These are phyloP conservation scores for Trametes coccinea DNA, from an alignment of 768 basidiomycete genomes.

Conservation along the genomic window DNA sequence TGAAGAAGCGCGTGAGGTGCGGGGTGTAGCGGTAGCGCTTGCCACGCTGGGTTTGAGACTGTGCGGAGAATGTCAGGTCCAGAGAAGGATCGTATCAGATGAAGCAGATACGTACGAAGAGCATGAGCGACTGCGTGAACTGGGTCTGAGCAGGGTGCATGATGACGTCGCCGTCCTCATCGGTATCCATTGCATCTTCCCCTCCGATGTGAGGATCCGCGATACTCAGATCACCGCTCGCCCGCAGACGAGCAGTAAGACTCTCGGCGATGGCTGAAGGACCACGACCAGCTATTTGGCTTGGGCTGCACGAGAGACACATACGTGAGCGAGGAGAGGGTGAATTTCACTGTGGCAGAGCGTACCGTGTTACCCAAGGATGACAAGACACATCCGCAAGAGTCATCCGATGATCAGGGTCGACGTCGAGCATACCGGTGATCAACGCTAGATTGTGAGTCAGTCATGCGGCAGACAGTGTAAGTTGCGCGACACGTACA, in stretches of 20 bases:
- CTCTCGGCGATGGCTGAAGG: constrained; percentile 61
- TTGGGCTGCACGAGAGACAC: constrained; percentile 47
- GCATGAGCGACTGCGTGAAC: constrained; percentile 77
- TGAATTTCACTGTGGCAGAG: too few relatives aligned
- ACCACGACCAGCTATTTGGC: constrained; percentile 61
- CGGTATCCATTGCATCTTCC: constrained; percentile 38
- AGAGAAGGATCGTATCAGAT: neutral
- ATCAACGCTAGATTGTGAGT: constrained; percentile 59
- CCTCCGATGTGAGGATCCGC: constrained; percentile 55
- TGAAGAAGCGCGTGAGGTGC: constrained; percentile 81
- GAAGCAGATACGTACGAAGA: constrained; percentile 61
- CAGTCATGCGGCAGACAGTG: constrained; percentile 2
- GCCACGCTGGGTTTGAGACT: constrained; percentile 86
- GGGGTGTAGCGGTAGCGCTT: constrained; percentile 61
- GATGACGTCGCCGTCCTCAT: constrained; percentile 58
- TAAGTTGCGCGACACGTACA: constrained; percentile 46
- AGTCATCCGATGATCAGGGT: constrained; percentile 67
- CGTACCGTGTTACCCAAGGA: constrained; percentile 75
- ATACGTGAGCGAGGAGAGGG: neutral
- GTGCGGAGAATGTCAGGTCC: neutral
- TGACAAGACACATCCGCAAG: constrained; percentile 58
- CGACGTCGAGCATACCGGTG: constrained; percentile 69
- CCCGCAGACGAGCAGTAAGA: constrained; percentile 66
- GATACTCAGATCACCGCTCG: constrained; percentile 73
- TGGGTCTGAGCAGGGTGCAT: constrained; percentile 67